Evolutionary conservation across 2,329 filamentous ascomycete species (phyloP).

Genomic region (Simplicillium sp.): DNA sequence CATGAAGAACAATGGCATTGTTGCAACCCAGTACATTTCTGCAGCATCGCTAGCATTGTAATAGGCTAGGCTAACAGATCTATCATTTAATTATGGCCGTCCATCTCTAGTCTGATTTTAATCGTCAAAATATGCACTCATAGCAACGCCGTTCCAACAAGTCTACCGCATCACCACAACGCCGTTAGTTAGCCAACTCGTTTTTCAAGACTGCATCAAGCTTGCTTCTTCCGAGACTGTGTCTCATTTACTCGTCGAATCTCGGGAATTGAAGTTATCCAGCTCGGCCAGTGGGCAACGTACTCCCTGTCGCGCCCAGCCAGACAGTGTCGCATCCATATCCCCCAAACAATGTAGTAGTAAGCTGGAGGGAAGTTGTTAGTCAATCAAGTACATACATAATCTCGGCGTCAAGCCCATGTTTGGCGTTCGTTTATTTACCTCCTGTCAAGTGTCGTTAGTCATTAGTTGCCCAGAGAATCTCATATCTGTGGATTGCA

Average conservation of each 20-base stretch:
- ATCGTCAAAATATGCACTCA: no score
- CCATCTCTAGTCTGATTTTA: no score
- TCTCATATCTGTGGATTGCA: not conserved
- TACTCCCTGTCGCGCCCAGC: constrained; percentile 66
- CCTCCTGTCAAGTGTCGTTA: constrained; percentile 15
- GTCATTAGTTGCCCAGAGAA: constrained; percentile 11
- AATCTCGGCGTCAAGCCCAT: not conserved
- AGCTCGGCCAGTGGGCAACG: constrained; percentile 57
- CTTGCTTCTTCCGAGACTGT: not conserved
- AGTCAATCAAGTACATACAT: not conserved
- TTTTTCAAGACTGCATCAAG: no score
- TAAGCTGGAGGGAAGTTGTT: constrained; percentile 42
- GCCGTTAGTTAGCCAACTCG: no score
- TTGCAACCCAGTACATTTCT: no score
- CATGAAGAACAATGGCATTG: no score
- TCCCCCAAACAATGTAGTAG: constrained; percentile 75
- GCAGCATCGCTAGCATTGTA: no score
- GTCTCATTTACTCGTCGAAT: constrained; percentile 22
- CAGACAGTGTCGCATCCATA: constrained; percentile 70
- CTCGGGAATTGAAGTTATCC: constrained; percentile 43
- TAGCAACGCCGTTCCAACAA: no score
- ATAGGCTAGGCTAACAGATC: no score
- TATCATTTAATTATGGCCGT: no score
- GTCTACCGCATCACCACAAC: no score
- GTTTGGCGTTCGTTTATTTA: constrained; percentile 5